Base-by-base conservation (phyloP, 441 rosid species). In the Flueggea neowawraea region DNA sequence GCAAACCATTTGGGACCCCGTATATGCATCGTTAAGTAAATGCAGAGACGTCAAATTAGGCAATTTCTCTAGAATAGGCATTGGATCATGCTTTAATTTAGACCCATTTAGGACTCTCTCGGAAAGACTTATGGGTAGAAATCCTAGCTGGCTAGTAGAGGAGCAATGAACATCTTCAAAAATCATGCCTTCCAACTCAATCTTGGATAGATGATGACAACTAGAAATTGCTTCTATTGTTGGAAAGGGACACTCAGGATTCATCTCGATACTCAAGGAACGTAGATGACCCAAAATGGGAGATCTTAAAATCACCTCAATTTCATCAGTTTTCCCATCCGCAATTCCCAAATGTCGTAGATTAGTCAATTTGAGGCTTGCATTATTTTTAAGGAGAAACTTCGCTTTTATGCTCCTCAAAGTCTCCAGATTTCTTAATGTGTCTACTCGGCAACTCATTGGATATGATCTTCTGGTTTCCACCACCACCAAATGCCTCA, bases 21-120 rank as follows among this genome's bases (percentile, higher is more conserved):
- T 16, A 12, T 9, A 60, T 4, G 70, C 1, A 8, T 10, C 13
- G 12, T 0, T 0, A 0, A 6, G 50, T 54, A 60, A 33, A 4
- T 4, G 5, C 39, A 52, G 58, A 57, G 31, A 15, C 44, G 50
- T 63, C 43, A 57, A 10, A 11, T 52, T 1, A 2, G 49, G 60
- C 48, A 69, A 16, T 39, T 57, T 69, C 41, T 58, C 44, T 53
- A 58, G 51, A 15, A 31, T 28, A 16, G 16, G 4, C 68, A 62
- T 63, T 2, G 67, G 51, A 45, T 63, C 64, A 6, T 54, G 41
- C 12, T 17, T 16, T 28, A 69, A 13, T 2, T 31, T 0, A 11
- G 51, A 41, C 0, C 4, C 0, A 5, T 0, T 0, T 33, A 17
- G 41, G 11, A 5, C 22, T 48, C 52, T 17, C 63, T 17, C 58